Base-by-base conservation (phyloP, 2,329 filamentous ascomycete genomes). In the Xylaria sp. region DNA sequence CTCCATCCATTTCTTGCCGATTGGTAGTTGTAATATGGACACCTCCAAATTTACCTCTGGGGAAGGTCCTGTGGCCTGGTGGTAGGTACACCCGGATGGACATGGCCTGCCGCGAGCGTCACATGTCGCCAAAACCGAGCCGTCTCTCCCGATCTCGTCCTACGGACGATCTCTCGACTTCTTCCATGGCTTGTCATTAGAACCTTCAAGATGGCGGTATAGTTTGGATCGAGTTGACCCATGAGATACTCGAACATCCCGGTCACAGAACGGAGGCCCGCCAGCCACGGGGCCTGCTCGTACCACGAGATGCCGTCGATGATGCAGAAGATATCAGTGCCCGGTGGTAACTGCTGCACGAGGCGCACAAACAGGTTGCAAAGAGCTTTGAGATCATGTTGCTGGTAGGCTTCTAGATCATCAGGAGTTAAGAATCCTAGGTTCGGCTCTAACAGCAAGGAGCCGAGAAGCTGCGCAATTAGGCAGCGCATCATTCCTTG, bases 281-380 rank as follows among this genome's bases (percentile, higher is more conserved):
- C 15, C 31, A 37, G 31, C 47, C 47, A 49, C 31, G 8, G 3
- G 10, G 23, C 43, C 31, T 49, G 47, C 31, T 49, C 47, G n/a
- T 49, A 49, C 47, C 47, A 49, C 21, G 47, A 49, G 31, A 49
- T 37, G 17, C 47, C 47, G 10, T 49, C 47, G 19, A 49, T 37
- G 19, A 49, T 49, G 47, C 47, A 49, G 17, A 49, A 35, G 19
- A 37, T 21, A 37, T 49, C 47, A 29, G 15, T 37, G 3, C 19
- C 47, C 25, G 31, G 17, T 11, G 31, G 47, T 27, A 49, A 23
- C 11, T 49, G 47, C 19, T n/a, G 7, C 47, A 49, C 47, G 17
- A 49, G 47, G 15, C 11, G 8, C 5, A 49, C 31, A 49, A 49
- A 49, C 13, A 49, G 4, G 29, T 49, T 4, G 47, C 47, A 49